Evolutionary conservation across 768 basidiomycete species (phyloP), one percentile per base, ranked within the genome.

Genomic region (Russula sp.): DNA sequence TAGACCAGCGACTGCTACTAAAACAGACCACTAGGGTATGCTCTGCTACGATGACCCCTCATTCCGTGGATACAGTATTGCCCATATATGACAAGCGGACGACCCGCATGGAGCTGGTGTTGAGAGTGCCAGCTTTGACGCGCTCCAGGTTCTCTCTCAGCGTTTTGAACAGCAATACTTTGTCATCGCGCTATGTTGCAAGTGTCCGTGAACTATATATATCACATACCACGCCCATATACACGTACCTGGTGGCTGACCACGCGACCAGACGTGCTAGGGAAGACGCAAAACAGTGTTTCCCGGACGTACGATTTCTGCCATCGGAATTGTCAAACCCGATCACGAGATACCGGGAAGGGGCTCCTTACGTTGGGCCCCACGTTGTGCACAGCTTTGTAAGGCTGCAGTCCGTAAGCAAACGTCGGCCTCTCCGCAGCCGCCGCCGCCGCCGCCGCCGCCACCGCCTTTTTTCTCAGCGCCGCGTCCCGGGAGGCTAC

Each of bases 181-280:
- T 66, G 48, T 64, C 65, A 16, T 48, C 27, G n/a, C 48, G 65
- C 65, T 66, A 27, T 32, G 31, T 9, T 20, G 20, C 8, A 1
- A 18, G 16, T 20, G 4, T 58, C 27, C 35, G 32, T 35, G 7
- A 52, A 57, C 22, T 4, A 3, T 34, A 22, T n/a, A 48, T 20
- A 47, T 3, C 18, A 6, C 9, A 16, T 44, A 16, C 39, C 14
- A 34, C 1, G 1, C 31, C 6, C 10, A 42, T 6, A 20, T 9
- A 18, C 13, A 70, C 79, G 59, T 35, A 88, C 90, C 76, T 89
- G 87, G 68, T 87, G 86, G n/a, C 78, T 74, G 13, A 84, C 83
- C 0, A 92, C 88, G 8, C 83, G 78, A 0, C 86, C 90, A 0
- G 90, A 93, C 0, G 89, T 90, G 68, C 85, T 87, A 0, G 89